phyloP scores from a whole-genome alignment of 768 basidiomycete genomes.

The Guyanaporus albipodus region DNA sequence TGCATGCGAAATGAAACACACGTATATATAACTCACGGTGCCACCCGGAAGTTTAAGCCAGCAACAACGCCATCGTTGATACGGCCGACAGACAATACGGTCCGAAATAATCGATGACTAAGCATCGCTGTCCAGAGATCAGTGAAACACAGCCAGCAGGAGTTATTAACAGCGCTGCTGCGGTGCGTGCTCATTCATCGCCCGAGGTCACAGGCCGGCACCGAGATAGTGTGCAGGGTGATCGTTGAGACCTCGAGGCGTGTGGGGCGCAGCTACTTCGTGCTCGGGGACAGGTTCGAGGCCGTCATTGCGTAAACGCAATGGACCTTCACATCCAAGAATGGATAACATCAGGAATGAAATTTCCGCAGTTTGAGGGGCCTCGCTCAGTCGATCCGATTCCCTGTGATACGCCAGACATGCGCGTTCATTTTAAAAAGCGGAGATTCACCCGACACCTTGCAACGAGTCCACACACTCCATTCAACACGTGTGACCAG shows the following conservation, averaged over 20 bases:
- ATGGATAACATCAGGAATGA: conserved; percentile 12
- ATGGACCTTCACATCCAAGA: conserved; percentile 10
- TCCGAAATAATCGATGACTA: conserved; percentile 10
- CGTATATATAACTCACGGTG: conserved; percentile 9
- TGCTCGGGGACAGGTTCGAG: conserved; percentile 8
- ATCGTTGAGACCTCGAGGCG: conserved; percentile 1
- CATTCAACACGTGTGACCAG: conserved; percentile 24
- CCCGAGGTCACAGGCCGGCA: conserved; percentile 20
- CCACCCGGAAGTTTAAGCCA: conserved; percentile 12
- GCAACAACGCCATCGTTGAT: conserved; percentile 5
- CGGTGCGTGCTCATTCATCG: conserved; percentile 8
- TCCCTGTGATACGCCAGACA: conserved; percentile 10
- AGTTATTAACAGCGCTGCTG: conserved; percentile 15
- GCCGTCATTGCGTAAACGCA: conserved; percentile 16
- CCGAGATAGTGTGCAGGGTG: conserved; percentile 19
- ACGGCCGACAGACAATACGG: conserved; percentile 7
- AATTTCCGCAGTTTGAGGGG: conserved; percentile 33
- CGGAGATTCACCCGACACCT: conserved; percentile 22
- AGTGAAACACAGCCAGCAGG: conserved; percentile 12
- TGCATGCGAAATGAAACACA: conserved; percentile 13
- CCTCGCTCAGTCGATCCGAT: conserved; percentile 25
- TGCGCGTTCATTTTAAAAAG: conserved; percentile 21
- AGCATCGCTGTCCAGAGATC: conserved; percentile 9
- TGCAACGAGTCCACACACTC: conserved; percentile 12
- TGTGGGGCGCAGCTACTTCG: conserved; percentile 6